phyloP scores from a whole-genome alignment of 108 stramenopile genomes.

The Skeletonema grethae region DNA sequence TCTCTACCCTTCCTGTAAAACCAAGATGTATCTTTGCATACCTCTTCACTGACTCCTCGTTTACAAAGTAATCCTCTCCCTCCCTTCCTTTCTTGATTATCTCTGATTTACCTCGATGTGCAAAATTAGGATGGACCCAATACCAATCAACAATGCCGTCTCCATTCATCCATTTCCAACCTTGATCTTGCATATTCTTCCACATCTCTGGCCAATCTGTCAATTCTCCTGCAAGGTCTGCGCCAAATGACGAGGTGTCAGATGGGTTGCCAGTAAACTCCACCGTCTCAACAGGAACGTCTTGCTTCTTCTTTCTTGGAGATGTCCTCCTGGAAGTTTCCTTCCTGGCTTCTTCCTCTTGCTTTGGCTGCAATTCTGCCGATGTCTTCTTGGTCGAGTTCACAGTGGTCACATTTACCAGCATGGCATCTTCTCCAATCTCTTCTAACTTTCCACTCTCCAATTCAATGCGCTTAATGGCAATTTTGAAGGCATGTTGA shows the following conservation, averaged over 20 bases:
- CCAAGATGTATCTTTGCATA: slow-evolving; percentile 30
- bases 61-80: slow-evolving; percentile 27
- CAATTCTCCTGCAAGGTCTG: neutral
- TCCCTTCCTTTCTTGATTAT: slow-evolving; percentile 1
- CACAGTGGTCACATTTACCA: neutral
- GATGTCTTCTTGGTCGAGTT: neutral
- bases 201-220: slow-evolving; percentile 21
- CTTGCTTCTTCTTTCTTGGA: neutral
- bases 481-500: slow-evolving; percentile 13
- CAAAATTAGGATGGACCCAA: slow-evolving; percentile 19
- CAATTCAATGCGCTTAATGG: slow-evolving; percentile 10
- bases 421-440: neutral
- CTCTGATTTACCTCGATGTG: slow-evolving; percentile 7
- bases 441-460: too few species aligned
- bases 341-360: neutral
- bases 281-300: slow-evolving; percentile 14
- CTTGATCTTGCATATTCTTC: slow-evolving; percentile 19
- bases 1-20: slow-evolving; percentile 14
- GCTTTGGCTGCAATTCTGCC: neutral
- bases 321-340: neutral
- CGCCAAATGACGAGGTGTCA: slow-evolving; percentile 5
- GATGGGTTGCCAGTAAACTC: slow-evolving; percentile 6
- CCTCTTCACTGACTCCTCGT: slow-evolving; percentile 19
- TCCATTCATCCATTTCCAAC: slow-evolving; percentile 16
- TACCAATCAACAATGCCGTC: slow-evolving; percentile 24